Percentiles rank a stretch among this genome's conserved stretches.
These are phyloP conservation scores for Aegilops tauschii DNA, from an alignment of 176 grass and related monocot species.

Conservation along the genomic window DNA sequence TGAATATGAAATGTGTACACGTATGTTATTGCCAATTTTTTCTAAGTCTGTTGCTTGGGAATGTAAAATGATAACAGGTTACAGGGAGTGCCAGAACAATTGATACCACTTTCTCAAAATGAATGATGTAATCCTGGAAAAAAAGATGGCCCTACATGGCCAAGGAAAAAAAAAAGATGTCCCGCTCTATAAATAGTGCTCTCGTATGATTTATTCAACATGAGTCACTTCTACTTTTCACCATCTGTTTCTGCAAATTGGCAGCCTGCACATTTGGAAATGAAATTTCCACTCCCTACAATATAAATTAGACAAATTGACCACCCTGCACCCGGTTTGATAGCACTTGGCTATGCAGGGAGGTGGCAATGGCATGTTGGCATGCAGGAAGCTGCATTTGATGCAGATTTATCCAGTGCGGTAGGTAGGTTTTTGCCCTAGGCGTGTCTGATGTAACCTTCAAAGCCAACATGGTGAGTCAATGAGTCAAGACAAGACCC, in stretches of 20 bases:
- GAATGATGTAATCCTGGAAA: neutral
- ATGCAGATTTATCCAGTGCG: neutral
- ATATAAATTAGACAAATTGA: neutral
- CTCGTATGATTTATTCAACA: neutral
- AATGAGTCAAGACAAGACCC: too few relatives aligned
- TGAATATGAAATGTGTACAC: neutral
- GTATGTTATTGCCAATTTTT: constrained; percentile 13
- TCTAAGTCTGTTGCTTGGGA: neutral
- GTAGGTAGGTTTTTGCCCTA: neutral
- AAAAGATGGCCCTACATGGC: neutral
- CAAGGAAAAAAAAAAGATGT: neutral
- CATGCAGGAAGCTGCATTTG: neutral
- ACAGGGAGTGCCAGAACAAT: constrained; percentile 6
- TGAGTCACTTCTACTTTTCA: neutral
- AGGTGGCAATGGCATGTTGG: neutral
- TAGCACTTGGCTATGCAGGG: neutral
- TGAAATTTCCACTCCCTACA: neutral
- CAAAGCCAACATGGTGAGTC: neutral
- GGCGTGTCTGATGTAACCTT: neutral
- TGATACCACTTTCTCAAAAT: neutral
- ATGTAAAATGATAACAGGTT: neutral
- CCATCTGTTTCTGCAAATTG: neutral
- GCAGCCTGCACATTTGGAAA: neutral
- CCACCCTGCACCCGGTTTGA: constrained; percentile 6
- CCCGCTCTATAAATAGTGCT: neutral